phyloP scores from a whole-genome alignment of 495 filamentous ascomycete species.

The Podospora comata region DNA sequence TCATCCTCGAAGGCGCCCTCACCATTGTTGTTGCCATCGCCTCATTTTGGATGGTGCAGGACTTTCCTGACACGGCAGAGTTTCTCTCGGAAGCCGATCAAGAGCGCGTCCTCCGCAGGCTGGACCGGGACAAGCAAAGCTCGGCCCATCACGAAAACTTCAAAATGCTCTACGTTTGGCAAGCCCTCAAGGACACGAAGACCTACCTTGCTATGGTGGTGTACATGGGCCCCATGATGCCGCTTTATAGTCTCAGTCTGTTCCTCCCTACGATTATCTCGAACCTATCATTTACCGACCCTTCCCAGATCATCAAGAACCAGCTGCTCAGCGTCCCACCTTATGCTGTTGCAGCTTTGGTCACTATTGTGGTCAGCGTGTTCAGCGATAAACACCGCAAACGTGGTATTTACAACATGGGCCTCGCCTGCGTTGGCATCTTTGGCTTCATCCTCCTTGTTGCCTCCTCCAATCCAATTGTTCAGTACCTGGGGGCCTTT shows the following conservation, averaged over 20 bases:
- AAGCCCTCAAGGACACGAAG: constrained; percentile 80
- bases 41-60: constrained; percentile 83
- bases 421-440: constrained; percentile 65
- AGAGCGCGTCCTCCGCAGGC: constrained; percentile 65
- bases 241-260: constrained; percentile 85
- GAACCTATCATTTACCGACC: constrained; percentile 62
- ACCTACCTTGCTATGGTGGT: constrained; percentile 73
- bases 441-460: constrained; percentile 78
- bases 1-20: constrained; percentile 71
- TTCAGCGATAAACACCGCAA: constrained; percentile 73
- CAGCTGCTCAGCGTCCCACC: constrained; percentile 87
- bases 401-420: constrained; percentile 83
- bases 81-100: constrained; percentile 75
- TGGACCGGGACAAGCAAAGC: constrained; percentile 72
- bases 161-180: constrained; percentile 71
- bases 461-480: constrained; percentile 53
- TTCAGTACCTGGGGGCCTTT: constrained; percentile 81
- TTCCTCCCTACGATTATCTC: constrained; percentile 85
- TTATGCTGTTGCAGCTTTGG: constrained; percentile 72
- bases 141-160: constrained; percentile 79
- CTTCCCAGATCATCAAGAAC: constrained; percentile 53
- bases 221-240: constrained; percentile 72
- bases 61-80: constrained; percentile 79
- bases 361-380: constrained; percentile 75
- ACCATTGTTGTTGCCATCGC: constrained; percentile 70